phyloP scores from a whole-genome alignment of 2,329 filamentous ascomycete genomes.

The Tolypocladium inflatum region DNA sequence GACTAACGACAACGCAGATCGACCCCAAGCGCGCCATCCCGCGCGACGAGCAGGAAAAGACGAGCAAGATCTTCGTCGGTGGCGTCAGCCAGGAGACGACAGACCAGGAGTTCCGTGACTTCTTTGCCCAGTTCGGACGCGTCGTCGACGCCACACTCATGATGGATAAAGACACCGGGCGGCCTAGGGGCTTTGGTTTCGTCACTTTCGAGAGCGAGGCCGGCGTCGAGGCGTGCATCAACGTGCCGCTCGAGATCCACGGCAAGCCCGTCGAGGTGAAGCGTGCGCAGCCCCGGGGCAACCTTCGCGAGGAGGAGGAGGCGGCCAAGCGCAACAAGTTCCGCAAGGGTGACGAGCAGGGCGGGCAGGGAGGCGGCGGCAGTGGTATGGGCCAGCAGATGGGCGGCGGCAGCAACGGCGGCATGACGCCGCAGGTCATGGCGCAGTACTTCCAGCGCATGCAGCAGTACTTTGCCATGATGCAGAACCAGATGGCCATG shows the following conservation, averaged over 20 bases:
- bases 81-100: conserved; percentile 96
- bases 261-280: conserved; percentile 98
- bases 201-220: conserved; percentile 96
- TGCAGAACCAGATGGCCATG: conserved; percentile 90
- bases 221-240: conserved; percentile 85
- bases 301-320: conserved; percentile 84
- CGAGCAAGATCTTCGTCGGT: conserved; percentile 96
- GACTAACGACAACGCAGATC: conserved; percentile 49
- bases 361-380: conserved; percentile 19
- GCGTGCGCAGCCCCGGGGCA: conserved; percentile 90
- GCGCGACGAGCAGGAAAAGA: conserved; percentile 94
- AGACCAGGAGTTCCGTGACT: conserved; percentile 91
- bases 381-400: conserved; percentile 30
- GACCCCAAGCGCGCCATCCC: conserved; percentile 97
- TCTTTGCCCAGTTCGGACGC: conserved; percentile 92
- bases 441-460: conserved; percentile 97
- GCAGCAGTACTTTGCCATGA: conserved; percentile 93
- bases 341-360: conserved; percentile 41
- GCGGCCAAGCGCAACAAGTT: conserved; percentile 53
- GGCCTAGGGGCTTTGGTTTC: conserved; percentile 92
- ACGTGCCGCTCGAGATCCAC: conserved; percentile 78
- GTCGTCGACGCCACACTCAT: conserved; percentile 97
- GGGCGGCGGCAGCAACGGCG: conserved; percentile 31
- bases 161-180: conserved; percentile 99
- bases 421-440: conserved; percentile 95